phyloP scores from a whole-genome alignment of 2,329 filamentous ascomycete genomes.

The Mycosphaerelloides madeirae region DNA sequence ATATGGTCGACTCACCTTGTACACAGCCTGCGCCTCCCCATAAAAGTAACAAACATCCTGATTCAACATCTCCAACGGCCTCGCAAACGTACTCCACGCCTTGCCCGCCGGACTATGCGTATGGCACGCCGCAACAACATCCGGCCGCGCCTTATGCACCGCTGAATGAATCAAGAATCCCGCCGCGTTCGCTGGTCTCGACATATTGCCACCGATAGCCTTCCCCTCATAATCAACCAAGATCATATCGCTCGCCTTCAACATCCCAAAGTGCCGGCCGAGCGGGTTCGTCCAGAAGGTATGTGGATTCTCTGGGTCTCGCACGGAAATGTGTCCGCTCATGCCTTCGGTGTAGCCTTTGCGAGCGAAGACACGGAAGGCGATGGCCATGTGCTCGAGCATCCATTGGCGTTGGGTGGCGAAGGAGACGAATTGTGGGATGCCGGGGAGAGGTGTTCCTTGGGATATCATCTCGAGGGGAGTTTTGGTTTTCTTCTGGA shows the following conservation, averaged over 20 bases:
- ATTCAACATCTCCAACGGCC: slow-evolving; percentile 64
- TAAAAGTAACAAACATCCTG: slow-evolving; percentile 64
- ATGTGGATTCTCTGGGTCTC: slow-evolving; percentile 58
- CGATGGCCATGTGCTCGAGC: slow-evolving; percentile 59
- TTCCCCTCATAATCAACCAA: slow-evolving; percentile 60
- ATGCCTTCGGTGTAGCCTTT: slow-evolving; percentile 65
- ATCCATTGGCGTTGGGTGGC: slow-evolving; percentile 59
- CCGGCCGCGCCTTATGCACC: slow-evolving; percentile 61
- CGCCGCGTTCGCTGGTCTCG: slow-evolving; percentile 59
- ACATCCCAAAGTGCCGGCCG: slow-evolving; percentile 59
- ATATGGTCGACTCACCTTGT: slow-evolving; percentile 32
- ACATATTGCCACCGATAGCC: slow-evolving; percentile 59
- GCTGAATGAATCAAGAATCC: slow-evolving; percentile 68
- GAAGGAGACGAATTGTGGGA: slow-evolving; percentile 52
- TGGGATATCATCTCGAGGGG: slow-evolving; percentile 41
- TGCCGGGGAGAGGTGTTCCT: slow-evolving; percentile 46
- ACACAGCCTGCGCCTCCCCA: slow-evolving; percentile 59
- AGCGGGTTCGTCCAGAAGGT: slow-evolving; percentile 67
- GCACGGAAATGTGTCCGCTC: slow-evolving; percentile 62
- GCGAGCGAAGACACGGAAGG: slow-evolving; percentile 64
- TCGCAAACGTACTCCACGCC: slow-evolving; percentile 63
- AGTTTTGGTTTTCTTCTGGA: slow-evolving; percentile 26
- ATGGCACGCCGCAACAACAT: slow-evolving; percentile 68
- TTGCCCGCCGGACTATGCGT: slow-evolving; percentile 63
- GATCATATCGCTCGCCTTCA: slow-evolving; percentile 64